Base-by-base conservation (phyloP, 176 grass and related monocot species). In the Triticum dicoccoides region DNA sequence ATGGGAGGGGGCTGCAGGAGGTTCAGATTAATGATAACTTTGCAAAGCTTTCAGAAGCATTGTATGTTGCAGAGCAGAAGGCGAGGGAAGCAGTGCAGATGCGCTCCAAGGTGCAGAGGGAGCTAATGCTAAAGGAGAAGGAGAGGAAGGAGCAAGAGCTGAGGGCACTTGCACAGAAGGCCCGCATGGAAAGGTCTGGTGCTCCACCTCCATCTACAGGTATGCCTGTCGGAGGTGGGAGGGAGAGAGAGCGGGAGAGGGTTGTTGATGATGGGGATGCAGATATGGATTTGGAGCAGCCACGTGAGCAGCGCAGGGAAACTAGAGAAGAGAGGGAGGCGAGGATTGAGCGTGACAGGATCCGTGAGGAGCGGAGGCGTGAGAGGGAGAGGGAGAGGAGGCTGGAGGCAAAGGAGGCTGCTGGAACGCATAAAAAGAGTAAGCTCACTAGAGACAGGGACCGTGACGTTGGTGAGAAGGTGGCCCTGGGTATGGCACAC, bases 1-100 rank as follows among this genome's bases (percentile, higher is more conserved):
- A 98, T 29, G 96, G 96, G 3, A 89, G 96, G 47, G 96, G 93
- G 25, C 86, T 98, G 78, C 96, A 98, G 79, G 96, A 98, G 76
- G 96, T 98, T 65, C 96, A 98, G 79, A 98, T 98, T 72, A 98
- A 98, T 85, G 96, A 98, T 82, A 95, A 98, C 49, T 98, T 98
- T 77, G 96, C 96, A 30, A 95, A 95, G 88, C 89, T 98, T 45
- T 98, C 96, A 18, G 96, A 98, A 76, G 49, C 93, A 37, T 52
- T 98, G 82, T 98, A 98, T 91, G 96, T 98, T 52, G 93, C 96
- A 1, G 96, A 98, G 85, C 96, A 98, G 91, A 98, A 98, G 88
- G 96, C 96, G 0, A 95, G 96, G 75, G 96, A 98, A 70, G 96
- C 93, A 11, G 96, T 98, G 61, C 91, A 92, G 56, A 95, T 95